Base-by-base conservation (phyloP, 306 rosid species). In the Delonix regia region DNA sequence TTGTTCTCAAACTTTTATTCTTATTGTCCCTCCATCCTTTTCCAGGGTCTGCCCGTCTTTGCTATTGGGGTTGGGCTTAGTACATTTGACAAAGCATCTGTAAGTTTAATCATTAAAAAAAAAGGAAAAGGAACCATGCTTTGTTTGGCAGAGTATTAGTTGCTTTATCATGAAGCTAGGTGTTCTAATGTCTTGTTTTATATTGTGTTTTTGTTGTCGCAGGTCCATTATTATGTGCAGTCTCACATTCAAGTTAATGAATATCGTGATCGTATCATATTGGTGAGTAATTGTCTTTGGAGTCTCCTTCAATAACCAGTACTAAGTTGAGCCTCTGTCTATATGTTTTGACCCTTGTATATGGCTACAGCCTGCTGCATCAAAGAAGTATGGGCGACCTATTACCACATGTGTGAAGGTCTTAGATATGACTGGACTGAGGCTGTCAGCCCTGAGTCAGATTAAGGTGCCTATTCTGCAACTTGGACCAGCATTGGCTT, bases 241-340 rank as follows among this genome's bases (percentile, higher is more conserved):
- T 95, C 99, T 73, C 99, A 95, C 84, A 95, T 95, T 88, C 99
- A 95, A 85, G 85, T 95, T 42, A 95, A 95, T 74, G 98, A 95
- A 86, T 95, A 95, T 78, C 92, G 99, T 68, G 99, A 95, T 81
- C 80, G 90, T 22, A 78, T 89, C 77, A 41, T 91, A 74, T 91
- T 95, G 97, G 99, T 95, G 68, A 76, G 94, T 60, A 27, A 75
- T 67, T 27, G 18, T 71, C 21, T 64, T 89, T 81, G 7, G 56
- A 48, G 42, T 76, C 22, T 41, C 38, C 67, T 59, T 69, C 18
- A 41, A 38, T 66, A 25, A 28, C 16, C 45, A 77, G 56, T 68
- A 9, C 10, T 78, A 47, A 51, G 33, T 81, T 75, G 55, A 77
- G 34, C 77, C 65, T 73, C 62, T 28, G 2, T 56, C 77, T 47